These are phyloP conservation scores for Monosporozyma yasuniensis DNA, from an alignment of 805 yeast genomes.

Conservation along the genomic window DNA sequence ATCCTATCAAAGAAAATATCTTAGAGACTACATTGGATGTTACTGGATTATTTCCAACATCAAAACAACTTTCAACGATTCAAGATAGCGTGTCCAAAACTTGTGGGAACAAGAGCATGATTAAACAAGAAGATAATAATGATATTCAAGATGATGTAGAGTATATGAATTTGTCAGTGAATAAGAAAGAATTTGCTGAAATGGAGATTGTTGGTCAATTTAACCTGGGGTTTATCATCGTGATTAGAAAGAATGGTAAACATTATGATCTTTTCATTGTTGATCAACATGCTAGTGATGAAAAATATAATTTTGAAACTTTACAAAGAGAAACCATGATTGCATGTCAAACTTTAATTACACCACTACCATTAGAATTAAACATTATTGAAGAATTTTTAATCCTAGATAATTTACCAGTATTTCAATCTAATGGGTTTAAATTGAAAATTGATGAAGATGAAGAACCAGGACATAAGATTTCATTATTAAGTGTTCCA, in stretches of 20 bases:
- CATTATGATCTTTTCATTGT: constrained; percentile 63
- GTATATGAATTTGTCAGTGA: constrained; percentile 48
- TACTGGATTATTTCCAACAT: neutral
- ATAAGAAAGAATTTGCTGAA: constrained; percentile 58
- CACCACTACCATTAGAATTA: constrained; percentile 48
- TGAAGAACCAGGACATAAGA: constrained; percentile 45
- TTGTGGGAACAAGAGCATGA: constrained; percentile 15
- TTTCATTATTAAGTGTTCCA: constrained; percentile 58
- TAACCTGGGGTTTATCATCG: constrained; percentile 88
- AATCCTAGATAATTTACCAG: constrained; percentile 48
- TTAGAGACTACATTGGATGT: neutral
- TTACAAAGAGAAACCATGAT: constrained; percentile 48
- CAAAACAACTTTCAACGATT: neutral
- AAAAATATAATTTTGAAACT: constrained; percentile 80
- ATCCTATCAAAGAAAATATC: neutral
- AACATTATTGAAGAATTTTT: constrained; percentile 71
- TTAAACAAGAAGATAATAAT: constrained; percentile 32
- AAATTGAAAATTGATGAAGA: constrained; percentile 43
- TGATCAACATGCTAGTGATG: constrained; percentile 98
- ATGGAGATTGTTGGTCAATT: constrained; percentile 91
- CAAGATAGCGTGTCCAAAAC: neutral
- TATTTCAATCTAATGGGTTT: constrained; percentile 74
- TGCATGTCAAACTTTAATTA: constrained; percentile 61
- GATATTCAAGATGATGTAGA: constrained; percentile 47
- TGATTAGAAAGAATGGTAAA: constrained; percentile 35